Base-by-base conservation (phyloP, 1,139 yeast genomes). In the Scheffersomyces insectosa region DNA sequence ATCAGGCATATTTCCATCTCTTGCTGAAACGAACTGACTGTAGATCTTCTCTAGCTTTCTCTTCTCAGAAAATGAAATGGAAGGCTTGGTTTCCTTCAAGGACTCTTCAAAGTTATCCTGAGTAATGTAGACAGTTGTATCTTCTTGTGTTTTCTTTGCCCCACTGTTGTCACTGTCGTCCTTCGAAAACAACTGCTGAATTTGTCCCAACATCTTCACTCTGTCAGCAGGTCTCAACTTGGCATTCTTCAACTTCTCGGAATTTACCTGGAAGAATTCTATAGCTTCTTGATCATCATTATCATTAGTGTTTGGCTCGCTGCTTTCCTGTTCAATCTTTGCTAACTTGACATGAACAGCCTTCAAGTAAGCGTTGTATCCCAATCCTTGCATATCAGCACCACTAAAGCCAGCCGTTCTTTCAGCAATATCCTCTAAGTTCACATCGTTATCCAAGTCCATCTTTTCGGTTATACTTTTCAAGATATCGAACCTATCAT, bases 361-460 rank as follows among this genome's bases (percentile, higher is more conserved):
- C 51, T 85, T 86, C 59, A 93, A 74, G 58, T 91, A 90, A 0
- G 98, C 97, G 65, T 90, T 93, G 63, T 90, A 91, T 36, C 91
- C 85, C 40, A 93, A 70, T 0, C 97, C 97, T 65, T 91, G 98
- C 62, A 93, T 70, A 66, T 93, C 99, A 0, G 99, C 99, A 10
- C 97, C 97, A 31, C 97, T 87, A 56, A 80, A 91, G 0, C 97
- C 97, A 1, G 75, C 80, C 0, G 96, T 83, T 7, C 63, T 54
- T 13, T 59, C 55, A 0, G 96, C 93, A 40, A 90, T 70, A 12
- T 65, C 72, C 1, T 65, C 63, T 36, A 90, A 65, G 37, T 79
- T 67, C 10, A 85, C 85, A 40, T 75, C 84, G 1, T 63, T 64
- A 3, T 56, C 57, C 20, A 80, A 59, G 35, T 72, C 72, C 80